Conservation (phyloP, 257 asterid species). For the Salvia rosmarinus region DNA sequence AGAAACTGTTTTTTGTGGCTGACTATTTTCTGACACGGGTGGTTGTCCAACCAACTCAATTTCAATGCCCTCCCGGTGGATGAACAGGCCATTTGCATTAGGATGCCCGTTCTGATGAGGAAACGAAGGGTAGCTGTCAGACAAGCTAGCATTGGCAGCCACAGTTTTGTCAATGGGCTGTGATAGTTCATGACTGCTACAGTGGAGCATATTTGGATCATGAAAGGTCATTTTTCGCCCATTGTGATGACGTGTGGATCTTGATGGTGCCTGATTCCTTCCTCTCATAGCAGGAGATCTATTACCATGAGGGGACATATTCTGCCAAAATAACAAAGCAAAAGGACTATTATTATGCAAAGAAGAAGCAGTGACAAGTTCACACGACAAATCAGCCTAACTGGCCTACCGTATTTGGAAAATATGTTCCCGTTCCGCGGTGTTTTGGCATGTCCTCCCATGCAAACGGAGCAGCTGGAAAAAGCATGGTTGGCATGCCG, state of each 20-base stretch:
- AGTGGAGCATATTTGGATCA: slow-evolving; percentile 47
- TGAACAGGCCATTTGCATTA: slow-evolving; percentile 34
- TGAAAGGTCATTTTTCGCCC: slow-evolving; percentile 35
- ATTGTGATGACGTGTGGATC: slow-evolving; percentile 45
- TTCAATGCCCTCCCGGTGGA: slow-evolving; percentile 50
- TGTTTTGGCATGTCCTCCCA: slow-evolving; percentile 75
- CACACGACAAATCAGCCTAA: background rate
- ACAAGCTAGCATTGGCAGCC: slow-evolving; percentile 12
- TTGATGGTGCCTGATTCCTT: slow-evolving; percentile 45
- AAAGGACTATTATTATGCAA: slow-evolving; percentile 15
- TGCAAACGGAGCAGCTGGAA: slow-evolving; percentile 48
- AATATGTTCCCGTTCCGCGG: slow-evolving; percentile 83
- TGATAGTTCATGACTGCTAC: slow-evolving; percentile 46
- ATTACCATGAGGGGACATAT: slow-evolving; percentile 47
- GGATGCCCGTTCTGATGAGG: slow-evolving; percentile 45
- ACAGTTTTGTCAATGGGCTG: slow-evolving; percentile 37
- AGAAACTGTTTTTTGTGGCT: slow-evolving; percentile 39
- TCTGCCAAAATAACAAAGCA: slow-evolving; percentile 43
- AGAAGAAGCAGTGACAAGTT: background rate
- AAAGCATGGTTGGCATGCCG: slow-evolving; percentile 36
- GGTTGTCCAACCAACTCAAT: slow-evolving; percentile 37
- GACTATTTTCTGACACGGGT: slow-evolving; percentile 35
- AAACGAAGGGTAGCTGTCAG: slow-evolving; percentile 37
- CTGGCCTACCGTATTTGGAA: slow-evolving; percentile 69
- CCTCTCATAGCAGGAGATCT: slow-evolving; percentile 53